Base-by-base conservation (phyloP, 2,329 filamentous ascomycete species). In the Thielaviopsis ethacetica region DNA sequence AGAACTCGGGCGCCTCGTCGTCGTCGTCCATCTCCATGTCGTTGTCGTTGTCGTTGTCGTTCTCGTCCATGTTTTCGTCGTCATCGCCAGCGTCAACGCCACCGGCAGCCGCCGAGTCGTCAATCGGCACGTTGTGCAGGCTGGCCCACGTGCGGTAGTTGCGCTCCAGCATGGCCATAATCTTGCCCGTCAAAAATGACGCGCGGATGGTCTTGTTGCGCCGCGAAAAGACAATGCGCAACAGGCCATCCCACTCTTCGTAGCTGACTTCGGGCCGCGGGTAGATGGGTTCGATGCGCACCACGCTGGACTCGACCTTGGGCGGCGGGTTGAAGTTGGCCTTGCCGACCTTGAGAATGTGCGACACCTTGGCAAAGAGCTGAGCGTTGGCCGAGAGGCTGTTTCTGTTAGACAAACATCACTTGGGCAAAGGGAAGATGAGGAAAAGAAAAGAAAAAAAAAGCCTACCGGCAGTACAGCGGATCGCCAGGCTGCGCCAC, bases 301-400 rank as follows among this genome's bases (percentile, higher is more conserved):
- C 90, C 6, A 96, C 91, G 60, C 86, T 91, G 7, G 83, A 88
- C 71, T 98, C 93, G 60, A 98, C 93, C 67, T 89, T 82, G 9
- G 93, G 93, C 0, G 93, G 91, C 0, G 93, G 93, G 62, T 88
- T 89, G 79, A 97, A 98, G 74, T 97, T 97, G 72, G 94, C 93
- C 72, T 85, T 87, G 63, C 91, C 90, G 53, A 97, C 91, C 73
- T 95, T 95, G 84, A 95, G 88, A 65, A 95, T 83, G 70, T 79
- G 75, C n/a, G 75, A 76, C 66, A 78, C 76, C 62, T 75, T 76
- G 61, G 76, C 87, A 70, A 75, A 96, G 78, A 97, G 95, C 69
- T 97, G 91, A 19, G 87, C 88, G 67, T 97, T 97, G 61, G 95
- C 91, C 1, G 82, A 87, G 26, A 97, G 77, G n/a, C 59, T 61